Base-by-base conservation (phyloP, 177 flowering plant genomes). In the Vitis hybrid region DNA sequence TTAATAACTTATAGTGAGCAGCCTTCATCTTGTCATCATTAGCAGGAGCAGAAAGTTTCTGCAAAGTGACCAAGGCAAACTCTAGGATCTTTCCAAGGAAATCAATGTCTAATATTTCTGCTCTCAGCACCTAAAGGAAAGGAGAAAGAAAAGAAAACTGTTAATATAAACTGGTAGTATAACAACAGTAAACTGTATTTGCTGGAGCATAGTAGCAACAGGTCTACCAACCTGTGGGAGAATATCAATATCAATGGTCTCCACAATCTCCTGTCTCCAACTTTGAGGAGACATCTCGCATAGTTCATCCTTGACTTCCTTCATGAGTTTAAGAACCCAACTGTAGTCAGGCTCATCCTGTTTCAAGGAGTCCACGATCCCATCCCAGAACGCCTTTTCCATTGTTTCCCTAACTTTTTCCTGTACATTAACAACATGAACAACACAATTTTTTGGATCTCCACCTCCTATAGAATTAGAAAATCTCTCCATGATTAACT, bases 361-460 rank as follows among this genome's bases (percentile, higher is more conserved):
- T 69, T 76, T 85, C 79, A 94, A 26, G 12, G 95, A 86, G 58
- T 92, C 93, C 49, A 80, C 74, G 66, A 96, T 72, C 39, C 84
- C 82, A 81, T 96, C 98, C 98, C 99, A 96, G 63, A 90, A 96
- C 59, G 95, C 99, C 55, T 84, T 88, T 76, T 94, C 94, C 98
- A 96, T 90, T 34, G 90, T 79, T 65, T 79, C 87, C 78, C 73
- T 85, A 18, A 94, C 76, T 73, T 80, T 87, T 50, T 62, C 85
- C 99, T 96, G 81, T 58, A 60, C 48, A 67, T 1, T 26, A 55
- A 20, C 5, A 15, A 29, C 69, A 13, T 15, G 18, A 69, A 67
- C 12, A 48, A 66, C 63, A 9, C n/a, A 71, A 12, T n/a, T 39
- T 26, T 39, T 39, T 39, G 45, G 45, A 39, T 5, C 6, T 39